phyloP scores from a whole-genome alignment of 2,329 filamentous ascomycete genomes.

The Phaeosphaeriaceae sp. region DNA sequence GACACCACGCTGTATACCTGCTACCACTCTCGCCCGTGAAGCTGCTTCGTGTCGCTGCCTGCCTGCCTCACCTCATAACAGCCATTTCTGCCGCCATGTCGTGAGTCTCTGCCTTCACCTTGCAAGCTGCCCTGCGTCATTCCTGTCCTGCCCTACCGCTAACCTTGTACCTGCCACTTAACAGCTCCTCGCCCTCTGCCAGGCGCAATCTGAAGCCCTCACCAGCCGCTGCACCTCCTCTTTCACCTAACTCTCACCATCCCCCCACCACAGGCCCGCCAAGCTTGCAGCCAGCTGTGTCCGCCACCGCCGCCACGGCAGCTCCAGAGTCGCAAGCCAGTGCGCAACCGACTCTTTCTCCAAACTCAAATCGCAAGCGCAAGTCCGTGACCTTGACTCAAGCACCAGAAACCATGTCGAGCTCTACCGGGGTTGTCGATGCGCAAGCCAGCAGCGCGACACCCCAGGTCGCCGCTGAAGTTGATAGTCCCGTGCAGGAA shows the following conservation, averaged over 20 bases:
- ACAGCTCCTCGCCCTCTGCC: conserved; percentile 52
- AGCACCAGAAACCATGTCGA: conserved; percentile 34
- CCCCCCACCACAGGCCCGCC: conserved; percentile 34
- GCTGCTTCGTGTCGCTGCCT: conserved; percentile 32
- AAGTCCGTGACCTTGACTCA: conserved; percentile 41
- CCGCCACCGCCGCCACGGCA: conserved; percentile 26
- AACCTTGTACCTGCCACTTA: conserved; percentile 34
- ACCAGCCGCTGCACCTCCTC: conserved; percentile 44
- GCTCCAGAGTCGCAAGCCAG: conserved; percentile 28
- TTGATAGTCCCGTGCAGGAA: conserved; percentile 39
- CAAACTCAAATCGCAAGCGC: conserved; percentile 40
- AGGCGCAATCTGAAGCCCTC: conserved; percentile 56
- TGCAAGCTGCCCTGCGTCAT: conserved; percentile 11
- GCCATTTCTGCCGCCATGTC: conserved; percentile 44
- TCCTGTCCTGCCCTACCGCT: conserved; percentile 29
- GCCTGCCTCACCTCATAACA: conserved; percentile 26
- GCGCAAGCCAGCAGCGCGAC: conserved; percentile 29
- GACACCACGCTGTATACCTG: conserved; percentile 39
- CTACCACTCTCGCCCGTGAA: conserved; percentile 38
- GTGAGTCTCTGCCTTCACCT: conserved; percentile 42
- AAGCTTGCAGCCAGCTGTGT: conserved; percentile 36
- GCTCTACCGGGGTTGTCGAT: conserved; percentile 21
- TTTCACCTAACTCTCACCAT: conserved; percentile 30
- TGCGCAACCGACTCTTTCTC: conserved; percentile 27
- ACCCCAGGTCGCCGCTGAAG: conserved; percentile 24